These are phyloP conservation scores for Citrus inodora DNA, from an alignment of 345 rosid genomes.

Conservation along the genomic window DNA sequence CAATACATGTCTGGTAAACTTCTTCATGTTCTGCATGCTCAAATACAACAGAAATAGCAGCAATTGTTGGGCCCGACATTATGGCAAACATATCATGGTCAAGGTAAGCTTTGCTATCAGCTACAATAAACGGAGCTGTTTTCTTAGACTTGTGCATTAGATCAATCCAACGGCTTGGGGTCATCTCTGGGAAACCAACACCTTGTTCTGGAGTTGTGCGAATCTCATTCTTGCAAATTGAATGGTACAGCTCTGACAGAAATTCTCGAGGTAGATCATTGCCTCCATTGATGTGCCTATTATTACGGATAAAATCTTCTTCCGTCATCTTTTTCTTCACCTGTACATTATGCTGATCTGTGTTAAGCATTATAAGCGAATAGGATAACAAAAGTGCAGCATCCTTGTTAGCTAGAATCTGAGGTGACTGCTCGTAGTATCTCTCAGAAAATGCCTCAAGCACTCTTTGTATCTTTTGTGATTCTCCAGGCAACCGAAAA, in stretches of 20 bases:
- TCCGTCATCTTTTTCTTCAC: slow-evolving; percentile 99
- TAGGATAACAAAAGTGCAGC: slow-evolving; percentile 92
- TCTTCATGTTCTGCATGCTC: slow-evolving; percentile 98
- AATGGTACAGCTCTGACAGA: slow-evolving; percentile 76
- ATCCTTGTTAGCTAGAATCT: slow-evolving; percentile 89
- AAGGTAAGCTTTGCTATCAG: slow-evolving; percentile 82
- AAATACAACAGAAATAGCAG: slow-evolving; percentile 97
- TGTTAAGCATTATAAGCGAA: slow-evolving; percentile 95
- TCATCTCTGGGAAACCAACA: slow-evolving; percentile 91
- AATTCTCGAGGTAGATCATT: slow-evolving; percentile 84
- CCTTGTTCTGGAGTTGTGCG: slow-evolving; percentile 97
- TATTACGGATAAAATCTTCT: slow-evolving; percentile 94
- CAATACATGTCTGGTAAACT: slow-evolving; percentile 91
- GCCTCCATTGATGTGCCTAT: slow-evolving; percentile 93
- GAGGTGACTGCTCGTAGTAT: slow-evolving; percentile 92
- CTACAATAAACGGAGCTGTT: slow-evolving; percentile 77
- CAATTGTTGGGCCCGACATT: slow-evolving; percentile 99
- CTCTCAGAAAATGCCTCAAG: slow-evolving; percentile 98
- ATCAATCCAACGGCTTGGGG: slow-evolving; percentile 99
- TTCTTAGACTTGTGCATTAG: slow-evolving; percentile 93
- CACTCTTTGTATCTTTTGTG: slow-evolving; percentile 97
- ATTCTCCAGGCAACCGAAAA: slow-evolving; percentile 95
- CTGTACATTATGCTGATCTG: slow-evolving; percentile 96
- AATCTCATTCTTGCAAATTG: slow-evolving; percentile 96
- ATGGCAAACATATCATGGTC: slow-evolving; percentile 99